phyloP scores from a whole-genome alignment of 2,329 filamentous ascomycete species.

The Lojkania enalia region DNA sequence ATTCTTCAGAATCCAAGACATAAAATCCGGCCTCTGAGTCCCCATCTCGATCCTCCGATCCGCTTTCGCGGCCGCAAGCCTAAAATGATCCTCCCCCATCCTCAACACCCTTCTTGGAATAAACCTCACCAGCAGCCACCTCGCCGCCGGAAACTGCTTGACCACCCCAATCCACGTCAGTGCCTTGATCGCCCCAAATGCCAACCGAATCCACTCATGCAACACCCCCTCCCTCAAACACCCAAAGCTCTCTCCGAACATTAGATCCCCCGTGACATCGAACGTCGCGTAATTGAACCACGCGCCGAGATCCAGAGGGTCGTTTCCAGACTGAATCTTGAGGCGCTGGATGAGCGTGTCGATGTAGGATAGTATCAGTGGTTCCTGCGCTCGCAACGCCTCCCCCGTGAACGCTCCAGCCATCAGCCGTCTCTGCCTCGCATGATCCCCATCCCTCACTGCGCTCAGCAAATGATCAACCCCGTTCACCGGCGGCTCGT shows the following conservation, averaged over 20 bases:
- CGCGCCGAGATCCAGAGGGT: conserved; percentile 18
- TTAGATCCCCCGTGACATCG: conserved; percentile 13
- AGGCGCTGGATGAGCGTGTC: conserved; percentile 37
- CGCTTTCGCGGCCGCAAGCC: conserved; percentile 9
- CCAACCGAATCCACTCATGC: conserved; percentile 23
- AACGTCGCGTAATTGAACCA: conserved; percentile 23
- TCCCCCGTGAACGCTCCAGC: conserved; percentile 43
- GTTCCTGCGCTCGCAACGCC: conserved; percentile 38
- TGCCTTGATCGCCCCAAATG: conserved; percentile 23
- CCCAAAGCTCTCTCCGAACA: conserved; percentile 14
- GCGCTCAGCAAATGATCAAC: conserved; percentile 23
- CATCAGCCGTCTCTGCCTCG: conserved; percentile 26
- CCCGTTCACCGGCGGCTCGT: conserved; percentile 19
- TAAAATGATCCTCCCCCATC: conserved; percentile 10
- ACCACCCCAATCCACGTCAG: conserved; percentile 22
- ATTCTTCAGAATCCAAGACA: conserved; percentile 7
- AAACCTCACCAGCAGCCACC: conserved; percentile 20
- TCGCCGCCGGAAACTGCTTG: conserved; percentile 18
- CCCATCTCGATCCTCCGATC: conserved; percentile 10
- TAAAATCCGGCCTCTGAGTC: conserved; percentile 9
- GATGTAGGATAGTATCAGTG: conserved; percentile 39
- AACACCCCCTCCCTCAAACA: conserved; percentile 22
- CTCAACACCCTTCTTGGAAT: conserved; percentile 16
- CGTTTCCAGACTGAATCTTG: conserved; percentile 32
- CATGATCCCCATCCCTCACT: conserved; percentile 19